Base-by-base conservation (phyloP, 495 filamentous ascomycete species). In the Tuber indicum region DNA sequence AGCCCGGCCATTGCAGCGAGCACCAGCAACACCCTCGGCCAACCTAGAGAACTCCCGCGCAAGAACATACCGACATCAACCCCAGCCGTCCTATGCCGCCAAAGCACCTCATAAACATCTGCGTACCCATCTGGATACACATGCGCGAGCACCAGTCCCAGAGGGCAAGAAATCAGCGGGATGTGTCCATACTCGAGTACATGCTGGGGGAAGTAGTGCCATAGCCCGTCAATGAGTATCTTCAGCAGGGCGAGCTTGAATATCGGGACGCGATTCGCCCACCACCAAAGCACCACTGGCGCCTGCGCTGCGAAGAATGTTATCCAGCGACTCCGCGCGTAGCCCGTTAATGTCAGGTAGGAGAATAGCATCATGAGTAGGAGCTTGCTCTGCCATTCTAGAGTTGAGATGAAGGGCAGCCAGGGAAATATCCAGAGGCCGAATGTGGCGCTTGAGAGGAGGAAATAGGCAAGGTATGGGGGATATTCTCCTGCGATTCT, bases 371-470 rank as follows among this genome's bases (percentile, higher is more conserved):
- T 19, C 9, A 62, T 32, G 58, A 47, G 6, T 1, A 14, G 32
- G n/a, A 32, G 26, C 4, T 43, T 70, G 14, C 7, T 14, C 3
- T 58, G 44, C 74, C 75, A 77, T 74, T 58, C 52, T 7, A 77
- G 36, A 3, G 62, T 2, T 3, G 76, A 70, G 39, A 77, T 62
- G 23, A 42, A 4, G 23, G 76, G 75, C 1, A 77, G 17, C n/a
- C 19, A 19, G 0, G 39, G n/a, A 39, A 77, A 17, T 14, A 44
- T 36, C 17, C 42, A 76, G 5, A 77, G n/a, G 1, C 19, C 39
- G 0, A 71, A 1, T 0, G 71, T 26, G 58, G 71, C 71, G 4
- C 36, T 0, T 3, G 47, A 19, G 23, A 77, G 23, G 39, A 77
- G 36, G 4, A 39, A 19, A 14, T 36, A 76, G 17, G 58, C 58